A percentile compares a stretch with the other conserved stretches of the same genome.
These are phyloP conservation scores for Mrakia blollopis DNA, from an alignment of 768 basidiomycete species.

Conservation along the genomic window DNA sequence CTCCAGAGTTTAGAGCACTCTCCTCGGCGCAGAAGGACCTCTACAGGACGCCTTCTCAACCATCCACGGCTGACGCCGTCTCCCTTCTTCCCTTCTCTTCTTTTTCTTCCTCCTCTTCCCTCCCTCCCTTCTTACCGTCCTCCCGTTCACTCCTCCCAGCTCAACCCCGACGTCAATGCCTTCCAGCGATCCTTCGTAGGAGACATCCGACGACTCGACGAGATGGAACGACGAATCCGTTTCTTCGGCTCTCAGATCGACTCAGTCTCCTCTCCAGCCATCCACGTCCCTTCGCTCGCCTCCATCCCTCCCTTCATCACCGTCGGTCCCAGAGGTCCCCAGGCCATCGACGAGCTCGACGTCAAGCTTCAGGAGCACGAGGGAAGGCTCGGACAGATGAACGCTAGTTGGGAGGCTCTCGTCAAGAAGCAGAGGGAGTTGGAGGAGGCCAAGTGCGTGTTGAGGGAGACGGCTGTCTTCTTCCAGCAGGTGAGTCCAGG, in stretches of 20 bases:
- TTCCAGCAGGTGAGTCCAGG: conserved; percentile 66
- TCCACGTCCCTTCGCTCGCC: conserved; percentile 76
- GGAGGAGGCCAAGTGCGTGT: conserved; percentile 86
- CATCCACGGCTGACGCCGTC: not conserved
- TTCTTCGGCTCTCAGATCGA: conserved; percentile 83
- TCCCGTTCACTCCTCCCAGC: too few species aligned
- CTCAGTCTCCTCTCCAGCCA: conserved; percentile 66
- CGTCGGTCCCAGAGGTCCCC: conserved; percentile 85
- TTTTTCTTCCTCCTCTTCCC: conserved; percentile 10
- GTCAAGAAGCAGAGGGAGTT: conserved; percentile 80
- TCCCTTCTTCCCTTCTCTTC: not conserved
- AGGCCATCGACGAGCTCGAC: conserved; percentile 89
- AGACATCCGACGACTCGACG: conserved; percentile 89
- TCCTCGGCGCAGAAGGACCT: not conserved
- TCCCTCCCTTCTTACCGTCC: not conserved
- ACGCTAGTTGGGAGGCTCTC: conserved; percentile 81
- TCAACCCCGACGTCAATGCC: conserved; percentile 90
- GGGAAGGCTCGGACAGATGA: conserved; percentile 77
- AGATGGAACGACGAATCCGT: conserved; percentile 89
- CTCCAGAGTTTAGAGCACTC: not conserved
- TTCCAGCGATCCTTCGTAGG: conserved; percentile 98
- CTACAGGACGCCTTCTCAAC: conserved; percentile 18
- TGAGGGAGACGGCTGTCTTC: conserved; percentile 92
- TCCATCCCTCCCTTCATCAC: conserved; percentile 83
- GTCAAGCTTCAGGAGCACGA: conserved; percentile 82